Evolutionary conservation across 1,284 basidiomycete genomes (phyloP).

Genomic region (Heterobasidion annosum): DNA sequence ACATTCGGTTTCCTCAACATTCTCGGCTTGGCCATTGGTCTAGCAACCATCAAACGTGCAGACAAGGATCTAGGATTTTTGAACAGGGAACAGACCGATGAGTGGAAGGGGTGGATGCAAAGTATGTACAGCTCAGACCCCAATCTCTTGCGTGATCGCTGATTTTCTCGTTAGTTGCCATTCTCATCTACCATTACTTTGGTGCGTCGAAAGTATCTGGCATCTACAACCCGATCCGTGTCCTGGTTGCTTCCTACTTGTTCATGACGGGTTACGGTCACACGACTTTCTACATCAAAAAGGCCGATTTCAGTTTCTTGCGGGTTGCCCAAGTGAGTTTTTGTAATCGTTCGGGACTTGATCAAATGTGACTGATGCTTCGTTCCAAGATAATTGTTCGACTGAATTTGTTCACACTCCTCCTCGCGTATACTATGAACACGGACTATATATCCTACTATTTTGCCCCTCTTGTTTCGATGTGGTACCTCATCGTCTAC

Average conservation of each 20-base stretch:
- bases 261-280: slow-evolving; percentile 77
- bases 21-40: slow-evolving; percentile 45
- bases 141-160: slow-evolving; percentile 4
- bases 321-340: slow-evolving; percentile 56
- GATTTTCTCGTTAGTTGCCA: slow-evolving; percentile 45
- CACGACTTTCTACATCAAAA: slow-evolving; percentile 73
- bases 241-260: slow-evolving; percentile 81
- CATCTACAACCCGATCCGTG: slow-evolving; percentile 85
- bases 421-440: slow-evolving; percentile 83
- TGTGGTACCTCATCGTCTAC: slow-evolving; percentile 85
- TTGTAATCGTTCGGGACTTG: background rate
- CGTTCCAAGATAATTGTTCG: slow-evolving; percentile 61
- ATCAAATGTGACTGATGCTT: background rate
- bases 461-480: slow-evolving; percentile 75
- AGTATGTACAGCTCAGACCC: slow-evolving; percentile 34
- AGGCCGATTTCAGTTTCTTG: slow-evolving; percentile 75
- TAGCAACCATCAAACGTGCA: slow-evolving; percentile 56
- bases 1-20: slow-evolving; percentile 56
- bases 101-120: slow-evolving; percentile 98
- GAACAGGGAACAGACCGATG: slow-evolving; percentile 86
- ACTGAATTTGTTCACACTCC: slow-evolving; percentile 74
- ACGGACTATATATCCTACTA: slow-evolving; percentile 87
- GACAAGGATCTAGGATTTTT: slow-evolving; percentile 83
- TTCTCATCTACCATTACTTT: slow-evolving; percentile 85
- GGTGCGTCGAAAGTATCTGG: slow-evolving; percentile 82